Conservation (phyloP, 257 asterid genomes). For the Verbascum thapsus region DNA sequence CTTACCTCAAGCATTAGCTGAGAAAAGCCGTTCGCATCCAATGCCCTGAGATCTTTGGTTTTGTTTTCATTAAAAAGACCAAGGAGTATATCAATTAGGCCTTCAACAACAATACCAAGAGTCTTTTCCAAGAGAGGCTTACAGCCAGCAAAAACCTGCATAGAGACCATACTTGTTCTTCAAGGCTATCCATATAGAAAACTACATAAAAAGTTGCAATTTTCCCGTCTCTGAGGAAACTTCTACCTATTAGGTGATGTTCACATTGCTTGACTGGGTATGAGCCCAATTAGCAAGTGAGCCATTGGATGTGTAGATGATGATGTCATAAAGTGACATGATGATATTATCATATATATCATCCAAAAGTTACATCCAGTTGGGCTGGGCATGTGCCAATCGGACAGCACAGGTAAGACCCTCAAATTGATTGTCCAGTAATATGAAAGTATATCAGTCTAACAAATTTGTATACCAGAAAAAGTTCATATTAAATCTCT, state of each 20-base stretch:
- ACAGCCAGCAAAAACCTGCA: conserved; percentile 92
- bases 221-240: too few relatives aligned
- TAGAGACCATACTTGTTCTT: conserved; percentile 23
- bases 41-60: conserved; percentile 60
- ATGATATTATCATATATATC: too few relatives aligned
- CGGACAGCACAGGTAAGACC: too few relatives aligned
- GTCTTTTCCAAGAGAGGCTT: conserved; percentile 90
- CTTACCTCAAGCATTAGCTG: conserved; percentile 97
- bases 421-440: conserved; percentile 15
- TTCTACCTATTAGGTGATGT: background rate
- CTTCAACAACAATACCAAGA: conserved; percentile 96
- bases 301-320: too few relatives aligned
- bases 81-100: conserved; percentile 83
- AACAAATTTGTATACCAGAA: conserved; percentile 14
- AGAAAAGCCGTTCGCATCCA: conserved; percentile 92
- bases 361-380: too few relatives aligned
- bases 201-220: conserved; percentile 12
- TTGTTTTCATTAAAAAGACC: conserved; percentile 80
- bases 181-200: conserved; percentile 9
- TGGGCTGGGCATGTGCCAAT: too few relatives aligned
- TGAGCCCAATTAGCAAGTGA: too few relatives aligned
- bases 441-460: background rate
- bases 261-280: too few relatives aligned
- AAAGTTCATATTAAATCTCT: conserved; percentile 11
- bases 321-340: too few relatives aligned